A percentile compares a stretch with the other conserved stretches of the same genome.
These are phyloP conservation scores for Sechiopsis laciniata DNA, from an alignment of 306 rosid genomes.

Conservation along the genomic window DNA sequence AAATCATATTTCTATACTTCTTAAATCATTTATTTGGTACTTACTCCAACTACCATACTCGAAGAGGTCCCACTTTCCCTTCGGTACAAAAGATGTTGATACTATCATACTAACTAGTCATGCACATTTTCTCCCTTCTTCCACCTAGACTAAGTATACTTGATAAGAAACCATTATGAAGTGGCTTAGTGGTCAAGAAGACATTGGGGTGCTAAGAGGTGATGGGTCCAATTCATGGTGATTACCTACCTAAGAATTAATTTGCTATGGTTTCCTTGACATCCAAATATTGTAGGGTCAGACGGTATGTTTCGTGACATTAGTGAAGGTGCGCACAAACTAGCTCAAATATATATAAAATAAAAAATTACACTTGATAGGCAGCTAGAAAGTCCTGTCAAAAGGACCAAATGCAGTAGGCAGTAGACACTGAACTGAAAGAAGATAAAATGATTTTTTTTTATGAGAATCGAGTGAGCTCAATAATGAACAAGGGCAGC, in stretches of 20 bases:
- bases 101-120: not conserved
- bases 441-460: not conserved
- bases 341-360: no score
- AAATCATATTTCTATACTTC: not conserved
- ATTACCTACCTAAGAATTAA: no score
- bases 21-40: not conserved
- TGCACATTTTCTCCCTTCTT: slow-evolving; percentile 9
- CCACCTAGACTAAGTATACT: not conserved
- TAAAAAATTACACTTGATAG: no score
- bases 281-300: no score
- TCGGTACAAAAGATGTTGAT: not conserved
- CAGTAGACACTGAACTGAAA: not conserved
- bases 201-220: no score
- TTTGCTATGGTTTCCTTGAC: no score
- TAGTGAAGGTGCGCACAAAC: no score
- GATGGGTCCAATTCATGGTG: no score
- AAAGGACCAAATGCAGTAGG: not conserved
- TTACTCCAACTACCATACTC: not conserved
- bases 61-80: not conserved
- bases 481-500: not conserved
- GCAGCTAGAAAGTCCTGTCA: not conserved
- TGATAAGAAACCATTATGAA: no score
- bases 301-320: no score
- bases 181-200: no score
- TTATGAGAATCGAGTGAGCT: not conserved